phyloP scores from a whole-genome alignment of 768 basidiomycete genomes.

The Suillus weaverae region DNA sequence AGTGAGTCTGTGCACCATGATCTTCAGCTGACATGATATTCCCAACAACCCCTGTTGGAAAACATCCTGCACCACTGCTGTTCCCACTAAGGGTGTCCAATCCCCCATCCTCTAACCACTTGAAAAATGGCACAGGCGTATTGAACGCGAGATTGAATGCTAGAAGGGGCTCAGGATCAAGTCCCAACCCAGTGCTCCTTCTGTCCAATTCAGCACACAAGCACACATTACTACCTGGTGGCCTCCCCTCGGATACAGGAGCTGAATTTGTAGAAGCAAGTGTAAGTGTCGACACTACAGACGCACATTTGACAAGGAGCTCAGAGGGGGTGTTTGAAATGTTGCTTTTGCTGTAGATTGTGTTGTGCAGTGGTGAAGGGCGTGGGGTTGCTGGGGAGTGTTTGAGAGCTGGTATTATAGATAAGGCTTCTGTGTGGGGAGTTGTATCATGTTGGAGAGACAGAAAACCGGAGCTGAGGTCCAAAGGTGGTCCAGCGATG shows the following conservation, averaged over 20 bases:
- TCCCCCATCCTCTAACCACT: slow-evolving; percentile 71
- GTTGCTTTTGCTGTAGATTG: background rate
- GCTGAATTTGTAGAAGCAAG: background rate
- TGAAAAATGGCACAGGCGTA: slow-evolving; percentile 56
- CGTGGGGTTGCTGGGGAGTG: background rate
- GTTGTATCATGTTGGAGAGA: background rate
- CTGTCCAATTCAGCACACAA: background rate
- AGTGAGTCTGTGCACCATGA: background rate
- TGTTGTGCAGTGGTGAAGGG: background rate
- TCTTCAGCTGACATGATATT: background rate
- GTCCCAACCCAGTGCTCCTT: background rate
- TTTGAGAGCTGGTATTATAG: background rate
- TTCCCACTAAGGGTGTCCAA: slow-evolving; percentile 29
- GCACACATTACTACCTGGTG: background rate
- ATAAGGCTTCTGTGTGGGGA: background rate
- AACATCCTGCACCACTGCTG: slow-evolving; percentile 18
- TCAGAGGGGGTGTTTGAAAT: background rate
- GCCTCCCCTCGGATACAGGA: background rate
- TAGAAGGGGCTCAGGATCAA: slow-evolving; percentile 28
- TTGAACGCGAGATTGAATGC: slow-evolving; percentile 77
- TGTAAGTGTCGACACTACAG: background rate
- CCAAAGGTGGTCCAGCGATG: background rate
- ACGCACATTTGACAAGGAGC: background rate
- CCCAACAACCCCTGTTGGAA: background rate
- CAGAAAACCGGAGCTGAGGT: background rate